phyloP scores from a whole-genome alignment of 768 basidiomycete genomes.

The Trichaptum fuscoviolaceum region DNA sequence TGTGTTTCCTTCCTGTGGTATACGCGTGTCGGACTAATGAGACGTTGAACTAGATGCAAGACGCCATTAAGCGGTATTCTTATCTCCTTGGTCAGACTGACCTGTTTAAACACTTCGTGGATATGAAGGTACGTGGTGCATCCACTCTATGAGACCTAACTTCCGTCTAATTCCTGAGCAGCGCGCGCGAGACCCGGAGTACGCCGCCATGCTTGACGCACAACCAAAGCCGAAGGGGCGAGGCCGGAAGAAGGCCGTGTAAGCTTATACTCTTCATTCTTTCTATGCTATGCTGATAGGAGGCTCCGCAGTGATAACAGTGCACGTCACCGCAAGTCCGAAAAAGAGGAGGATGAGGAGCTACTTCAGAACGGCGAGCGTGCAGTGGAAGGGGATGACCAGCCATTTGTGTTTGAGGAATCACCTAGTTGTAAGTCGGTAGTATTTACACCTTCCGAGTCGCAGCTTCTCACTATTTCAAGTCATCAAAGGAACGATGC shows the following conservation, averaged over 20 bases:
- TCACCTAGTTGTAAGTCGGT: slow-evolving; percentile 76
- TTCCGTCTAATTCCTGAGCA: slow-evolving; percentile 26
- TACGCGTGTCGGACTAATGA: slow-evolving; percentile 14
- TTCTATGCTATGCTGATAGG: background rate
- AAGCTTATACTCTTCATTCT: slow-evolving; percentile 24
- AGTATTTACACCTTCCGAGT: background rate
- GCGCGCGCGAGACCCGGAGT: slow-evolving; percentile 89
- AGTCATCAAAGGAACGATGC: slow-evolving; percentile 90
- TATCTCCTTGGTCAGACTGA: slow-evolving; percentile 99
- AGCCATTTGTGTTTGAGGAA: slow-evolving; percentile 91
- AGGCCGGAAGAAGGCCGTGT: slow-evolving; percentile 79
- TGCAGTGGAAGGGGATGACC: slow-evolving; percentile 76
- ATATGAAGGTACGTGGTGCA: slow-evolving; percentile 68
- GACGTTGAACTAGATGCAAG: slow-evolving; percentile 54
- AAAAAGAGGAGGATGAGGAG: slow-evolving; percentile 98
- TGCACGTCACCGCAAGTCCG: slow-evolving; percentile 87
- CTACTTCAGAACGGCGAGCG: slow-evolving; percentile 81
- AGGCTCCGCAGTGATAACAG: slow-evolving; percentile 52
- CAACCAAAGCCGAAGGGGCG: slow-evolving; percentile 83
- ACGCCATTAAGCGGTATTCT: slow-evolving; percentile 94
- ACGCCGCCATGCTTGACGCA: slow-evolving; percentile 82
- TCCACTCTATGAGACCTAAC: background rate
- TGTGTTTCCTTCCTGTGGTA: slow-evolving; percentile 21
- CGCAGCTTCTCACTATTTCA: slow-evolving; percentile 8
- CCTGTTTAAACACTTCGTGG: slow-evolving; percentile 96